Evolutionary conservation across 305 asterid genomes (phyloP).

Genomic region (Rubia peregrina): DNA sequence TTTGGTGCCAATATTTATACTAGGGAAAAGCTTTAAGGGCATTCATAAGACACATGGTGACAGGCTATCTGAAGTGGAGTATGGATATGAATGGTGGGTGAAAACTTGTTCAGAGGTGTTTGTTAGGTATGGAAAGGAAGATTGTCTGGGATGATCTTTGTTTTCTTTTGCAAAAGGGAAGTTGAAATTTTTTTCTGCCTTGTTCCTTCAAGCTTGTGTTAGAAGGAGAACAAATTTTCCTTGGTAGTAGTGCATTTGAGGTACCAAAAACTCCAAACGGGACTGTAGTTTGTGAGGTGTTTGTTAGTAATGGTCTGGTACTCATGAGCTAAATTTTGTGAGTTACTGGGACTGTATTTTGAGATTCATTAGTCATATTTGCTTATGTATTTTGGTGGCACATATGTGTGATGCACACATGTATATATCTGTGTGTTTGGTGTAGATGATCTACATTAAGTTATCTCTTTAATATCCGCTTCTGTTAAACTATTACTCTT

Average conservation of each 20-base stretch:
- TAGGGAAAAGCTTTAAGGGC: not conserved
- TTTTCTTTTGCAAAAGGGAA: not conserved
- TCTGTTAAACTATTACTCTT: not conserved
- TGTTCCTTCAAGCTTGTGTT: not conserved
- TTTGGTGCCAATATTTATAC: not conserved
- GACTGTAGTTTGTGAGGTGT: too few relatives aligned
- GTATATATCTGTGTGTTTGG: not conserved
- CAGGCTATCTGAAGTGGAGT: not conserved
- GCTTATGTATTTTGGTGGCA: not conserved
- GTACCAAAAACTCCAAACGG: not conserved
- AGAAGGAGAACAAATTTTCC: not conserved
- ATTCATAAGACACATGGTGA: not conserved
- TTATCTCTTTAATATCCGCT: not conserved
- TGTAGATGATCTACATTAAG: not conserved
- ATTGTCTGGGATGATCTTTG: not conserved
- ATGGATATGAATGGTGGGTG: not conserved
- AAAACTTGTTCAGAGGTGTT: not conserved
- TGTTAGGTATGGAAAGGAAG: not conserved
- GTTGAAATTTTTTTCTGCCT: not conserved
- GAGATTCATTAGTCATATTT: not conserved
- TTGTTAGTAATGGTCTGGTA: not conserved
- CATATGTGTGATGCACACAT: not conserved
- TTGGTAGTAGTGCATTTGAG: not conserved
- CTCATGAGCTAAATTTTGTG: not conserved
- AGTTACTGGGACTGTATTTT: not conserved